These are phyloP conservation scores for Epichloe elymi DNA, from an alignment of 2,329 filamentous ascomycete species.

Conservation along the genomic window DNA sequence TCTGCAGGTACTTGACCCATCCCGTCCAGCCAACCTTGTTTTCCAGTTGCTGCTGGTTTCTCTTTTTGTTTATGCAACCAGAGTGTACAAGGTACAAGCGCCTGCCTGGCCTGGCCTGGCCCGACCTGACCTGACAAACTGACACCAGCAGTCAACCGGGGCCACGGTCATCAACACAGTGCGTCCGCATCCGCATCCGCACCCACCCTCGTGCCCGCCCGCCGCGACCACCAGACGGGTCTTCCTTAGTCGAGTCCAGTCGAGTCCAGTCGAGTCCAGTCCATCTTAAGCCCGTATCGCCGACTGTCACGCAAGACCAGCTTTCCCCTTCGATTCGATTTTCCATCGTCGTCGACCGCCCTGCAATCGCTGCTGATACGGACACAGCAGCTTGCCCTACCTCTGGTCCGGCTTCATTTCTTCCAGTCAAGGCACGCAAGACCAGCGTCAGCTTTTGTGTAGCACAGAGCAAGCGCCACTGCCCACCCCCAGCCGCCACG, in stretches of 20 bases:
- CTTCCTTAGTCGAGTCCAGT: background rate
- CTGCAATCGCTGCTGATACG: constrained; percentile 3
- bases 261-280: constrained; percentile 3
- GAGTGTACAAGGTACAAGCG: too few species aligned
- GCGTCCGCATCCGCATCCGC: constrained; percentile 2
- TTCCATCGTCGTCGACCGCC: background rate
- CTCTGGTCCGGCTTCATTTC: constrained; percentile 8
- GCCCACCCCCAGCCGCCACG: background rate
- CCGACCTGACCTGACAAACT: background rate
- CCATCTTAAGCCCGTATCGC: constrained; percentile 8
- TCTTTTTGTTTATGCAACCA: background rate
- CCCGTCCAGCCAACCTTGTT: background rate
- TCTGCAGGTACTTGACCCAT: constrained; percentile 12
- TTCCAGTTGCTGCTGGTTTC: background rate
- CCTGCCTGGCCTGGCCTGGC: background rate
- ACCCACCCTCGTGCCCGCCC: constrained; percentile 2
- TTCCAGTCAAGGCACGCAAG: background rate
- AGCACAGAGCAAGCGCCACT: constrained; percentile 1
- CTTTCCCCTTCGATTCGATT: background rate
- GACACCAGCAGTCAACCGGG: background rate
- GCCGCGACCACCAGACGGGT: background rate
- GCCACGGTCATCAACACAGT: constrained; percentile 1
- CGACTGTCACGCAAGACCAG: constrained; percentile 7
- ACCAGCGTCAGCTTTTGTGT: background rate
- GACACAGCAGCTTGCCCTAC: constrained; percentile 7